A percentile compares a stretch with the other conserved stretches of the same genome.
Evolutionary conservation across 2,329 filamentous ascomycete genomes (phyloP).

Genomic region (Aspergillus hiratsukae): DNA sequence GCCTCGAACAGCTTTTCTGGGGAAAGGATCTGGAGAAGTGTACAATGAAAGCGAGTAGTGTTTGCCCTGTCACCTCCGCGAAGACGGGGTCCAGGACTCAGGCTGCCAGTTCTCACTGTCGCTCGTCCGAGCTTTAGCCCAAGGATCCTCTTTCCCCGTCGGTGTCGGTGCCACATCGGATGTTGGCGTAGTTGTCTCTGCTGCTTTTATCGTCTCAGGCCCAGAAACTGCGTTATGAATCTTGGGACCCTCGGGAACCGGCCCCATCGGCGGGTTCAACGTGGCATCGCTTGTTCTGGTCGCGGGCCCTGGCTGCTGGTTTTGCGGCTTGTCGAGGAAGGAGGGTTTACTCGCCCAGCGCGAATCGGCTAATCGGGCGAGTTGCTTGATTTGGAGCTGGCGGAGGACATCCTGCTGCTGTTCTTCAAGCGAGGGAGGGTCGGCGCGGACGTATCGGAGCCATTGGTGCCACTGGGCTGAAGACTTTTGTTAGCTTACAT

Average conservation of each 20-base stretch:
- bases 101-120: slow-evolving; percentile 67
- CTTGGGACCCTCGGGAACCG: background rate
- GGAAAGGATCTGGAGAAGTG: background rate
- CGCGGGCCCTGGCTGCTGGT: slow-evolving; percentile 45
- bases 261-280: slow-evolving; percentile 25
- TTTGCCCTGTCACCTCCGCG: slow-evolving; percentile 28
- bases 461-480: slow-evolving; percentile 65
- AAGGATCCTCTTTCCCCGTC: slow-evolving; percentile 45
- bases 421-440: slow-evolving; percentile 55
- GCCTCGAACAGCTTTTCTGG: background rate
- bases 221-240: background rate
- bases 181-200: slow-evolving; percentile 25
- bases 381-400: slow-evolving; percentile 55
- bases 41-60: background rate
- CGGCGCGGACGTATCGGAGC: slow-evolving; percentile 57
- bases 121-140: slow-evolving; percentile 52
- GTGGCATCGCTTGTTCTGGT: slow-evolving; percentile 41
- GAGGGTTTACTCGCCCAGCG: slow-evolving; percentile 58
- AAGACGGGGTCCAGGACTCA: slow-evolving; percentile 55
- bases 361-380: slow-evolving; percentile 57
- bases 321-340: slow-evolving; percentile 53
- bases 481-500: background rate
- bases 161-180: slow-evolving; percentile 16
- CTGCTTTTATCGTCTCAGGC: background rate
- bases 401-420: slow-evolving; percentile 55